Conservation (phyloP, 371 early-diverging fungal species). For the Sporodiniella umbellata region DNA sequence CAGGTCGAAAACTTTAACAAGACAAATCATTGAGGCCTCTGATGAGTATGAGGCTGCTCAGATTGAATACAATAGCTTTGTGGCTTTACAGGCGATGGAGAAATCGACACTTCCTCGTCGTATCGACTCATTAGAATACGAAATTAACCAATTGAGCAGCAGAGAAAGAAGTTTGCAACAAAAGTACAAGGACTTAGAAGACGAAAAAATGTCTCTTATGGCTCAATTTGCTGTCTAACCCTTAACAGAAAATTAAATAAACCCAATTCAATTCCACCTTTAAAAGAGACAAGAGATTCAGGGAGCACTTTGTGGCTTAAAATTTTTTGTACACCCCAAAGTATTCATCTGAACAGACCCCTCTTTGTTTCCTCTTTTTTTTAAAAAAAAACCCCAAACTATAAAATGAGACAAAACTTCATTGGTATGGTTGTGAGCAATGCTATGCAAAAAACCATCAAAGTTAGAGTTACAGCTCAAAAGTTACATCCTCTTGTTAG, state of each 20-base stretch:
- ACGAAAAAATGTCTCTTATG: conserved; percentile 36
- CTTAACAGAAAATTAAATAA: not conserved
- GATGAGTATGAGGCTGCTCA: conserved; percentile 64
- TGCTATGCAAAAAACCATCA: conserved; percentile 89
- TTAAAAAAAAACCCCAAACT: not conserved
- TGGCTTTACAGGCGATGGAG: conserved; percentile 51
- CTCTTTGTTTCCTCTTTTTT: not conserved
- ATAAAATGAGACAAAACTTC: conserved; percentile 76
- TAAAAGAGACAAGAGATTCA: no score
- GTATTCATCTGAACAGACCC: not conserved
- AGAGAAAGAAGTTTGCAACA: conserved; percentile 73
- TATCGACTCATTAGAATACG: conserved; percentile 61
- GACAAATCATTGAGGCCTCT: conserved; percentile 57
- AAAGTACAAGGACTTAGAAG: conserved; percentile 63
- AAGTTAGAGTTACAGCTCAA: conserved; percentile 79
- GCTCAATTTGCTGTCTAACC: not conserved
- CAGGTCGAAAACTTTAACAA: conserved; percentile 58
- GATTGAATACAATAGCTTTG: conserved; percentile 67
- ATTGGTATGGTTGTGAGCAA: conserved; percentile 87
- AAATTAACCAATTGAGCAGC: conserved; percentile 57
- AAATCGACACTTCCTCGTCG: conserved; percentile 66
- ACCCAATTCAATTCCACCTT: not conserved
- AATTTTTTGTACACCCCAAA: not conserved
- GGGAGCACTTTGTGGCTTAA: not conserved
- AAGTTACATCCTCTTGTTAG: conserved; percentile 80